Conservation (phyloP, 768 basidiomycete genomes). For the Candolleomyces eurysporus region DNA sequence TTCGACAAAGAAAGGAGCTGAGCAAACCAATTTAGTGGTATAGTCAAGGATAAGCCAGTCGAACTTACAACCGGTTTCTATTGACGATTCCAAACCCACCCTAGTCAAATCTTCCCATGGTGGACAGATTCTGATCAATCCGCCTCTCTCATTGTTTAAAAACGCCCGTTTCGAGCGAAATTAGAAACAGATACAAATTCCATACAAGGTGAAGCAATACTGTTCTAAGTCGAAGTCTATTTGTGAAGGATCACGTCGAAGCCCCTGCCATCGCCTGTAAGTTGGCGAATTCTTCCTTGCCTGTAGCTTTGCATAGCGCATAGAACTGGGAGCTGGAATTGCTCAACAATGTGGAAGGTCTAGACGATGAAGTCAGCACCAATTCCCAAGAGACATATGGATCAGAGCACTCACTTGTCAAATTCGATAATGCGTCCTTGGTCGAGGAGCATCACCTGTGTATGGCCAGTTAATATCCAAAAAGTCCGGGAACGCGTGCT, state of each 20-base stretch:
- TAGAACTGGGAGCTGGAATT: slow-evolving; percentile 63
- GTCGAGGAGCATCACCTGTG: slow-evolving; percentile 73
- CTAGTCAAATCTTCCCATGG: not conserved
- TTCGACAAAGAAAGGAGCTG: not conserved
- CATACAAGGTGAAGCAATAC: not conserved
- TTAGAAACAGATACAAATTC: not conserved
- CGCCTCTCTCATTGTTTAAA: not conserved
- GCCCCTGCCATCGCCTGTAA: slow-evolving; percentile 66
- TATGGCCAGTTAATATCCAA: not conserved
- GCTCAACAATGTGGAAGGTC: slow-evolving; percentile 54
- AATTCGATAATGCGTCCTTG: slow-evolving; percentile 79
- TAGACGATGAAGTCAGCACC: slow-evolving; percentile 14
- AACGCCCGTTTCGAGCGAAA: not conserved
- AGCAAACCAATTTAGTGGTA: not conserved
- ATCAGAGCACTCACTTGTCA: slow-evolving; percentile 41
- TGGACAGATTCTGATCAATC: not conserved
- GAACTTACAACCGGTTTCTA: slow-evolving; percentile 7
- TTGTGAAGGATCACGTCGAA: slow-evolving; percentile 9
- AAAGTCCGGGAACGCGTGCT: not conserved
- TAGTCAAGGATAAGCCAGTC: not conserved
- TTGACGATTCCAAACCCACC: not conserved
- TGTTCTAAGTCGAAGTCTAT: not conserved
- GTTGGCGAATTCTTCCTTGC: slow-evolving; percentile 65
- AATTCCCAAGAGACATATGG: not conserved
- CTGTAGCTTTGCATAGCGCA: slow-evolving; percentile 69